phyloP scores from a whole-genome alignment of 345 rosid species.

The Camelina sativa region DNA sequence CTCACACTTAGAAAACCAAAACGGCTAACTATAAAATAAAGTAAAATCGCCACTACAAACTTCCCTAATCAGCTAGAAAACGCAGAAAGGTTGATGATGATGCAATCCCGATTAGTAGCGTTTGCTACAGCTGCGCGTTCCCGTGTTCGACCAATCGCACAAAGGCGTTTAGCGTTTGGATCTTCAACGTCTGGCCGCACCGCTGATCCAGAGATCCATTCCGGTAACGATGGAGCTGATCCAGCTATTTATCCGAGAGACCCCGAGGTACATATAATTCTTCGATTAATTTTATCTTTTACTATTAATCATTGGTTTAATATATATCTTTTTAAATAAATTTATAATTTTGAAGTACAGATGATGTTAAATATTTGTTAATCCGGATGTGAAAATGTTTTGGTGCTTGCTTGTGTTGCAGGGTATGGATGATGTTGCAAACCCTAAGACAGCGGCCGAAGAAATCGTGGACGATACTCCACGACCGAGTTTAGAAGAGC shows the following conservation, averaged over 20 bases:
- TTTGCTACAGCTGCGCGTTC: constrained; percentile 38
- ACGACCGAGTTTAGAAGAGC: constrained; percentile 44
- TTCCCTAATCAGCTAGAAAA: not conserved
- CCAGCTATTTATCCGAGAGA: constrained; percentile 52
- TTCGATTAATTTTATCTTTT: not conserved
- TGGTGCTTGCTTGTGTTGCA: constrained; percentile 33
- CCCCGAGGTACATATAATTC: constrained; percentile 46
- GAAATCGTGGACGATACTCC: constrained; percentile 38
- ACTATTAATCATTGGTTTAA: too few species aligned
- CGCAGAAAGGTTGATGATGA: constrained; percentile 14
- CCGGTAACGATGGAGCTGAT: constrained; percentile 49
- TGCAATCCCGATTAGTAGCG: constrained; percentile 52
- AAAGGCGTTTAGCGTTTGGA: constrained; percentile 41
- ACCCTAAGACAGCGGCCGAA: constrained; percentile 46
- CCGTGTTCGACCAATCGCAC: constrained; percentile 15
- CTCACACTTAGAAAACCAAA: not conserved
- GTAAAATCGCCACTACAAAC: not conserved
- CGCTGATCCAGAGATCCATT: constrained; percentile 50
- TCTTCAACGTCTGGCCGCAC: constrained; percentile 48
- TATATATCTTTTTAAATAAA: too few species aligned
- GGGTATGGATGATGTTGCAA: constrained; percentile 50
- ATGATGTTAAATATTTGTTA: too few species aligned
- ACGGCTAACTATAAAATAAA: not conserved
- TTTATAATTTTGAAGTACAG: too few species aligned
- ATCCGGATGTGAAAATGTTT: not conserved